phyloP scores from a whole-genome alignment of 2,329 filamentous ascomycete species.

The Fusarium ambrosium region DNA sequence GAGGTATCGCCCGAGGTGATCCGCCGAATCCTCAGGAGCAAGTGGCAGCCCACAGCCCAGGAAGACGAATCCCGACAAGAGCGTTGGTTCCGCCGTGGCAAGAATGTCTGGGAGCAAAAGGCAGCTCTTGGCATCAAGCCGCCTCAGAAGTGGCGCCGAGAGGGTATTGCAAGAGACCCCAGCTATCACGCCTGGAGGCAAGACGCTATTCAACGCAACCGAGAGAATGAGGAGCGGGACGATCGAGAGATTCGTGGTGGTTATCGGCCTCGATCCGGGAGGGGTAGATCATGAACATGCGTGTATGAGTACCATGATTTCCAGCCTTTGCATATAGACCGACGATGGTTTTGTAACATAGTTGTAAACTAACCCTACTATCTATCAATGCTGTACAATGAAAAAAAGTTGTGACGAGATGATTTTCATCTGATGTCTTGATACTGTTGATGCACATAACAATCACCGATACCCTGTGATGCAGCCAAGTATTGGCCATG shows the following conservation, averaged over 20 bases:
- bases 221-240: conserved; percentile 50
- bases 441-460: background rate
- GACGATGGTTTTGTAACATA: conserved; percentile 37
- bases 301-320: conserved; percentile 28
- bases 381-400: conserved; percentile 25
- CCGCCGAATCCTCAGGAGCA: conserved; percentile 85
- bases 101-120: conserved; percentile 70
- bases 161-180: conserved; percentile 64
- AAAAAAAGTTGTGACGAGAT: background rate
- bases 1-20: conserved; percentile 90
- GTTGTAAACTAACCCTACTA: conserved; percentile 37
- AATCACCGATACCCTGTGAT: too few species aligned
- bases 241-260: conserved; percentile 36
- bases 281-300: conserved; percentile 18
- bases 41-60: conserved; percentile 75
- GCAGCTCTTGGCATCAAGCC: conserved; percentile 73
- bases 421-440: background rate
- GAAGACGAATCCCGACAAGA: conserved; percentile 70
- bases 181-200: conserved; percentile 55
- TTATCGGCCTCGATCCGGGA: conserved; percentile 9
- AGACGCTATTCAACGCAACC: conserved; percentile 45
- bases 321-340: conserved; percentile 31
- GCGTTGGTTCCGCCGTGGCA: conserved; percentile 73
- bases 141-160: conserved; percentile 70
- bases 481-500: background rate